phyloP scores from a whole-genome alignment of 2,329 filamentous ascomycete genomes.

The Ceratocystis alfenasii region DNA sequence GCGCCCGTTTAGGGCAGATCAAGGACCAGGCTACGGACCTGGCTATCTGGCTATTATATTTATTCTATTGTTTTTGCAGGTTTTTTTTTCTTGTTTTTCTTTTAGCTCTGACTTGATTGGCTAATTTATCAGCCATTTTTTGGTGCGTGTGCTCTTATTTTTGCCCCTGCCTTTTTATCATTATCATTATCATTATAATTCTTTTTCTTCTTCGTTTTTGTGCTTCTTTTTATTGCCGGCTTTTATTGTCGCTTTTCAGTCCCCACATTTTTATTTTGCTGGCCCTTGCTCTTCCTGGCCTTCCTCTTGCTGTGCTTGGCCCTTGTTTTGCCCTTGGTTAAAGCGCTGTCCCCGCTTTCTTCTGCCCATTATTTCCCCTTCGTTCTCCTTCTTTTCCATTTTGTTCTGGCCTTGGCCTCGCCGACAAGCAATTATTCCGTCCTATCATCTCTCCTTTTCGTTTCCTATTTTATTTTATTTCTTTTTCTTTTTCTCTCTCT shows the following conservation, averaged over 20 bases:
- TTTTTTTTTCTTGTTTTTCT: too few relatives aligned
- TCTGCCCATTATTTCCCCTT: not conserved
- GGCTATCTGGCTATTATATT: not conserved
- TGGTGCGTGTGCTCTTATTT: not conserved
- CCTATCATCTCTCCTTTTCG: not conserved
- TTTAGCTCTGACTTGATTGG: too few relatives aligned
- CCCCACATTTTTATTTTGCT: not conserved
- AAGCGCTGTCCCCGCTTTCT: conserved; percentile 7
- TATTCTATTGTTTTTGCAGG: too few relatives aligned
- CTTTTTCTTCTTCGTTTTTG: too few relatives aligned
- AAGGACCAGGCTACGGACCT: too few relatives aligned
- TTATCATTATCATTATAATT: not conserved
- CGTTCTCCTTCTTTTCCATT: conserved; percentile 5
- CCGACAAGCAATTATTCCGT: not conserved
- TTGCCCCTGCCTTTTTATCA: not conserved
- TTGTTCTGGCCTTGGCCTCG: not conserved
- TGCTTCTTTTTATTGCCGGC: not conserved
- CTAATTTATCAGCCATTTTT: not conserved
- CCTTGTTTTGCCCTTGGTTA: not conserved
- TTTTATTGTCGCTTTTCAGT: not conserved
- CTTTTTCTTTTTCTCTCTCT: not conserved
- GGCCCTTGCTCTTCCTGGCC: not conserved
- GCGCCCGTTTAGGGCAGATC: not conserved
- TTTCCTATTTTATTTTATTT: not conserved
- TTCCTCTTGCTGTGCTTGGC: not conserved